Base-by-base conservation (phyloP, 1,284 basidiomycete species). In the Ganoderma lucidum region DNA sequence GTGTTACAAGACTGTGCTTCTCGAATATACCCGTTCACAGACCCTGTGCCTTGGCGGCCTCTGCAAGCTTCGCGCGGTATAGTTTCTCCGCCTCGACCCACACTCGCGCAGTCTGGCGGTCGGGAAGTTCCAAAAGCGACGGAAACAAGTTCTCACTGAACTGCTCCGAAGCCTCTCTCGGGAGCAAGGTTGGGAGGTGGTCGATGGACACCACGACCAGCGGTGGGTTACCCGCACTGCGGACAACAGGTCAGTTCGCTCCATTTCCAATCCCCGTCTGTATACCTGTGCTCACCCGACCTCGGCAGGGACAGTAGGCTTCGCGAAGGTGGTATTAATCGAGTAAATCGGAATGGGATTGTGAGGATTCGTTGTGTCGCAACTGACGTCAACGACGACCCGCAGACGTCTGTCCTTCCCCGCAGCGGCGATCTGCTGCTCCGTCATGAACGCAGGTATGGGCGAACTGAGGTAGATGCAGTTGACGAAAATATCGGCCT, bases 401-500 rank as follows among this genome's bases (percentile, higher is more conserved):
- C 90, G 87, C 70, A 99, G 83, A 66, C 88, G 86, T 71, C 98
- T 88, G 28, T 82, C 75, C 65, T 83, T 81, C 32, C 96, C 96
- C 14, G 94, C 95, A 30, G 85, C 84, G 32, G 83, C 82, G 75
- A 99, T 93, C 73, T 90, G 90, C 61, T 96, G 91, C 51, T 82
- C 81, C 14, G 93, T 94, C 70, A 99, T 74, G 83, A 99, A 99
- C 64, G 93, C 88, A 17, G 97, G 96, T 75, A 99, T 99, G 73
- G 89, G 85, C 64, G 92, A 89, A 64, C 90, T 93, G 70, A 99
- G 92, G 83, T 99, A 99, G 82, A 99, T 99, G 89, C 98, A 99
- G 86, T 99, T 99, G 87, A 99, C 91, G 78, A 99, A 99, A 78
- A 99, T 92, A 83, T 99, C 98, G 72, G 96, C 97, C 75, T 97